Evolutionary conservation across 345 rosid genomes (phyloP).

Genomic region (Pugionium dolabratum): DNA sequence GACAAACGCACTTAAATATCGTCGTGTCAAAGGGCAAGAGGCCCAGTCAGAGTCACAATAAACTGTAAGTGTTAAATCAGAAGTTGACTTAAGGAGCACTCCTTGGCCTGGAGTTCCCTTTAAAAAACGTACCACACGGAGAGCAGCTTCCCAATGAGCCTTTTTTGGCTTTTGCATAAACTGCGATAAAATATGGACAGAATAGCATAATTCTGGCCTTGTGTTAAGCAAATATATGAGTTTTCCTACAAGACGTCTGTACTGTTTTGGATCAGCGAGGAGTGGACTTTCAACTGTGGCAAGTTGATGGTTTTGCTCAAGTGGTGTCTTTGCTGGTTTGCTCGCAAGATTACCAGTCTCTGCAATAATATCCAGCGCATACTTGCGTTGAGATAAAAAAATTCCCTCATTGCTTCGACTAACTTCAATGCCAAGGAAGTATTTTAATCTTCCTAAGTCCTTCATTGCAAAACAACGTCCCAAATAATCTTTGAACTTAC

Average conservation of each 20-base stretch:
- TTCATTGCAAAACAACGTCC: neutral
- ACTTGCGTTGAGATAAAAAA: neutral
- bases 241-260: neutral
- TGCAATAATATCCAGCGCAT: neutral
- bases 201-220: no score
- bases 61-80: no score
- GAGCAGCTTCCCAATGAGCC: no score
- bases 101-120: no score
- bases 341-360: neutral
- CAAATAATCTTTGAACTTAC: neutral
- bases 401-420: neutral
- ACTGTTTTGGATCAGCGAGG: neutral
- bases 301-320: neutral
- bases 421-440: neutral
- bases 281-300: neutral
- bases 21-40: no score
- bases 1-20: no score
- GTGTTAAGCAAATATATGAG: neutral
- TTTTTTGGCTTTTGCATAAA: no score
- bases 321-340: neutral
- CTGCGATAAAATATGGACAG: no score
- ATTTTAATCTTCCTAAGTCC: neutral
- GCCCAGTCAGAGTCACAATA: no score
- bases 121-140: no score
- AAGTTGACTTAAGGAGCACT: no score